Percentiles rank a stretch among this genome's conserved stretches.
phyloP scores from a whole-genome alignment of 1,284 basidiomycete genomes.

The Apiotrichum sp. region DNA sequence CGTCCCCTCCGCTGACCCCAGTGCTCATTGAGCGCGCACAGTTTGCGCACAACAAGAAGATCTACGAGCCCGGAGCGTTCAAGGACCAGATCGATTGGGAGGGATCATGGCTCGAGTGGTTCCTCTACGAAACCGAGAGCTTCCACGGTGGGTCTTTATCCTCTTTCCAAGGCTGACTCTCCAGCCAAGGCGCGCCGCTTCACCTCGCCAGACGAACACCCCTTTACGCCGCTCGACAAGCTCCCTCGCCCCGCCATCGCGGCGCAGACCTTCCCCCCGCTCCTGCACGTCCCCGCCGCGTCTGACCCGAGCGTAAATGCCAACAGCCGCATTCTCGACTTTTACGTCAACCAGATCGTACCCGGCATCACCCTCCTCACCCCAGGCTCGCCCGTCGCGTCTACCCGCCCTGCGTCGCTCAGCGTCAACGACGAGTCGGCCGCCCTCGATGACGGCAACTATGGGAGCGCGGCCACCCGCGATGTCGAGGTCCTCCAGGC shows the following conservation, averaged over 20 bases:
- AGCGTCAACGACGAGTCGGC: constrained; percentile 40
- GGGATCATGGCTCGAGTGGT: constrained; percentile 94
- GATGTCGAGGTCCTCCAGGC: constrained; percentile 93
- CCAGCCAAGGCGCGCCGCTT: constrained; percentile 86
- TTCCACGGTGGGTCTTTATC: constrained; percentile 73
- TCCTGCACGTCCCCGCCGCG: constrained; percentile 55
- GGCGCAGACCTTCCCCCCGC: constrained; percentile 64
- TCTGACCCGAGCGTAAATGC: constrained; percentile 78
- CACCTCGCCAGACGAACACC: constrained; percentile 88
- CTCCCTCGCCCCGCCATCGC: constrained; percentile 80
- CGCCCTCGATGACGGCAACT: constrained; percentile 70
- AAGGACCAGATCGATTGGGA: constrained; percentile 63
- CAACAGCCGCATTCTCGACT: constrained; percentile 78
- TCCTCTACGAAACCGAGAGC: constrained; percentile 85
- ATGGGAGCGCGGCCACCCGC: constrained; percentile 87
- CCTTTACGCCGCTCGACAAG: constrained; percentile 67
- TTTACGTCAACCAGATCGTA: constrained; percentile 73
- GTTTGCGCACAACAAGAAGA: constrained; percentile 87
- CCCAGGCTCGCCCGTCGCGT: constrained; percentile 46
- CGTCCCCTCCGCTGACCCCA: constrained; percentile 16
- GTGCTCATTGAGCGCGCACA: constrained; percentile 93
- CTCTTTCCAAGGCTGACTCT: background rate
- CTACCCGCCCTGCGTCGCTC: constrained; percentile 47
- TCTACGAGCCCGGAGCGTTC: constrained; percentile 77
- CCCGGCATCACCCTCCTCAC: constrained; percentile 62